These are phyloP conservation scores for Rhodocollybia butyracea DNA, from an alignment of 768 basidiomycete species.

Conservation along the genomic window DNA sequence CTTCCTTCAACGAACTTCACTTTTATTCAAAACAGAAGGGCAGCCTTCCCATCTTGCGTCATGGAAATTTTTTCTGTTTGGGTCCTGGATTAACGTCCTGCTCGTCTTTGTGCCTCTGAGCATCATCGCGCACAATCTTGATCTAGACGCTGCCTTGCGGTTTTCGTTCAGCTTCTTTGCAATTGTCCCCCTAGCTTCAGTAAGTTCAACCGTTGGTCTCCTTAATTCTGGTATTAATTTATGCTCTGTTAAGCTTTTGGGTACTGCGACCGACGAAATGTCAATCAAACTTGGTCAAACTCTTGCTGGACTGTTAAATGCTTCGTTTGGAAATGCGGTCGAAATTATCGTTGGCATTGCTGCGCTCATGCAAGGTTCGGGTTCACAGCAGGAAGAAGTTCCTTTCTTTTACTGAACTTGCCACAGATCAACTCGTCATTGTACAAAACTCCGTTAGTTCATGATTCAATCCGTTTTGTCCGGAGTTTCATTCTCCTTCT, in stretches of 20 bases:
- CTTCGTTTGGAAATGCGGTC: conserved; percentile 79
- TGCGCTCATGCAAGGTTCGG: conserved; percentile 71
- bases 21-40: conserved; percentile 52
- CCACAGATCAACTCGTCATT: conserved; percentile 71
- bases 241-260: conserved; percentile 51
- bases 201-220: conserved; percentile 25
- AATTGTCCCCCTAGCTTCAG: conserved; percentile 86
- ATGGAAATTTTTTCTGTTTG: conserved; percentile 56
- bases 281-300: conserved; percentile 79
- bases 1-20: conserved; percentile 27
- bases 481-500: neutral
- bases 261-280: conserved; percentile 81
- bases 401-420: conserved; percentile 5
- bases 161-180: conserved; percentile 78
- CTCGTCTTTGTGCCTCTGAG: conserved; percentile 80
- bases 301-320: conserved; percentile 83
- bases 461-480: conserved; percentile 21
- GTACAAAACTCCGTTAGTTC: conserved; percentile 81
- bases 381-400: neutral
- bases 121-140: conserved; percentile 54
- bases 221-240: neutral
- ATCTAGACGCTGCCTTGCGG: conserved; percentile 76
- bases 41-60: conserved; percentile 62
- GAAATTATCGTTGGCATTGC: conserved; percentile 90
- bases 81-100: conserved; percentile 70